Conservation (phyloP, 2,329 filamentous ascomycete species). For the Diplodia scrobiculata region DNA sequence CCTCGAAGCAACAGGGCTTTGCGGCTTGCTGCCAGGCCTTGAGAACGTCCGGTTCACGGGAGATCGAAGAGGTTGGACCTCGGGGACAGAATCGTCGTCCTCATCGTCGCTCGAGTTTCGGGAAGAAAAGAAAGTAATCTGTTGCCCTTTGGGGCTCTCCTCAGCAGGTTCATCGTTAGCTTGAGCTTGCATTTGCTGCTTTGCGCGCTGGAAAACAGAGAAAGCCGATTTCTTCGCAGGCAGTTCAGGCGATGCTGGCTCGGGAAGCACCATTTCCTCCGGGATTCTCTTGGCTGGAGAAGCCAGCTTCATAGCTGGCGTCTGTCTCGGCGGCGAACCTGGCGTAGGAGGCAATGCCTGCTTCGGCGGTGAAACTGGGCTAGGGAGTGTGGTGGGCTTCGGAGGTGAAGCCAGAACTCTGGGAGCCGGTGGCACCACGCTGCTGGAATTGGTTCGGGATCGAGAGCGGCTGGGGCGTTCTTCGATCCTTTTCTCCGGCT, state of each 20-base stretch:
- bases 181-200: conserved; percentile 43
- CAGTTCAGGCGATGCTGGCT: neutral
- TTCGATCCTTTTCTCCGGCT: neutral
- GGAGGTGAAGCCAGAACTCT: neutral
- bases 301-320: neutral
- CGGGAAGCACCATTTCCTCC: neutral
- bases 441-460: conserved; percentile 17
- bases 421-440: neutral
- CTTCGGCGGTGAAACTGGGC: neutral
- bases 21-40: conserved; percentile 16
- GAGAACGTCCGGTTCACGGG: conserved; percentile 30
- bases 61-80: conserved; percentile 24
- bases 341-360: conserved; percentile 13
- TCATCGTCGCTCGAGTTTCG: conserved; percentile 41
- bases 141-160: conserved; percentile 28
- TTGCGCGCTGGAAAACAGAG: conserved; percentile 52
- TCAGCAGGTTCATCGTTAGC: neutral
- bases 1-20: conserved; percentile 5
- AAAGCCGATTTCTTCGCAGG: conserved; percentile 39
- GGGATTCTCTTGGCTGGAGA: neutral
- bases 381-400: neutral
- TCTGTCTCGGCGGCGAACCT: neutral
- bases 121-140: conserved; percentile 44
- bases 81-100: conserved; percentile 38
- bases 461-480: neutral